Evolutionary conservation across 2,329 filamentous ascomycete species (phyloP).

Genomic region (Salinomyces thailandicus): DNA sequence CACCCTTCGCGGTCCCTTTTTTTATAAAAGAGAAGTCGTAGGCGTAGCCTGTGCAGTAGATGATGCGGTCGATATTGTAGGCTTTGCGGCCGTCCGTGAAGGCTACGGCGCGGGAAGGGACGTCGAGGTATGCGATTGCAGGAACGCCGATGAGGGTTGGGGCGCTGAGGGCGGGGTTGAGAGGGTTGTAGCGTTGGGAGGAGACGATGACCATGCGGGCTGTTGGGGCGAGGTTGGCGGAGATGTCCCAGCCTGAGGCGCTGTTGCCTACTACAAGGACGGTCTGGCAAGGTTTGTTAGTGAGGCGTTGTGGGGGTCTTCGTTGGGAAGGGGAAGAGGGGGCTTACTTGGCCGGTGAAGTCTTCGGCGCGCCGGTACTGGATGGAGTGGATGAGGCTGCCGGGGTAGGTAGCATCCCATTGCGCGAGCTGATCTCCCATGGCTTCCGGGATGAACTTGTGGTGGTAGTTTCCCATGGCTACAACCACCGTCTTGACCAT

Average conservation of each 20-base stretch:
- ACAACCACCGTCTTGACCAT: slow-evolving; percentile 4
- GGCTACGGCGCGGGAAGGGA: neutral
- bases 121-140: slow-evolving; percentile 2
- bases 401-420: neutral
- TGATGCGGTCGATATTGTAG: slow-evolving; percentile 5
- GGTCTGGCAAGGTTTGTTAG: slow-evolving; percentile 3
- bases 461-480: slow-evolving; percentile 7
- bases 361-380: neutral
- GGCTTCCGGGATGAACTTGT: slow-evolving; percentile 2
- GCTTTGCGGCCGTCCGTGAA: slow-evolving; percentile 3
- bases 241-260: slow-evolving; percentile 10
- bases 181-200: neutral
- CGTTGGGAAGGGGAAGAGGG: neutral
- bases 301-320: neutral
- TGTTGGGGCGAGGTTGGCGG: neutral
- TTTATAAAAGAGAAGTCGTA: slow-evolving; percentile 9
- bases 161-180: neutral
- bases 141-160: neutral
- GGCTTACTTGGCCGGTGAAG: neutral
- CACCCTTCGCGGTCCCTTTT: neutral
- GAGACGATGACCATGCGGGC: slow-evolving; percentile 4
- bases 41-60: slow-evolving; percentile 9
- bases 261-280: slow-evolving; percentile 10
- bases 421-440: too few relatives aligned
- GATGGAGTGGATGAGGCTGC: neutral